Conservation (phyloP, 2,329 filamentous ascomycete genomes). For the Rutstroemia sp. region DNA sequence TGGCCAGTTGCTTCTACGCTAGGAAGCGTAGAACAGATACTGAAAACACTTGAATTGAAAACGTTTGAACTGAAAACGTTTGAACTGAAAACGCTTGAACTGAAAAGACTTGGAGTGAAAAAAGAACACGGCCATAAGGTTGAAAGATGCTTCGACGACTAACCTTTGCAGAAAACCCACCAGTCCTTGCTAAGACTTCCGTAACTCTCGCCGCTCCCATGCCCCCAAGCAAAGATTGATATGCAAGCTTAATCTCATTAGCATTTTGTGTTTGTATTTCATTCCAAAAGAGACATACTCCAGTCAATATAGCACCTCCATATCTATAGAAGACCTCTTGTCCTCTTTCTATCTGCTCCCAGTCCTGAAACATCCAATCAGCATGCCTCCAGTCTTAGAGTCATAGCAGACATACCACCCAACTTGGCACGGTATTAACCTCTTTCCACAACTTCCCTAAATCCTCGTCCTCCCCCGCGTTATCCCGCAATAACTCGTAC, state of each 20-base stretch:
- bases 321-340: slow-evolving; percentile 76
- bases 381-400: neutral
- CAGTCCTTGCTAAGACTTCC: slow-evolving; percentile 66
- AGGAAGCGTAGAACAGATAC: no score
- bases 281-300: slow-evolving; percentile 29
- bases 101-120: neutral
- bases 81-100: no score
- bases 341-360: slow-evolving; percentile 65
- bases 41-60: no score
- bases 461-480: slow-evolving; percentile 49
- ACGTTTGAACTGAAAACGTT: no score
- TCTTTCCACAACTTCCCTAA: slow-evolving; percentile 54
- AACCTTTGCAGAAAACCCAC: slow-evolving; percentile 58
- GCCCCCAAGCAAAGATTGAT: slow-evolving; percentile 58
- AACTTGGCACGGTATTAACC: slow-evolving; percentile 59
- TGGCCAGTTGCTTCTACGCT: no score
- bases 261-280: no score
- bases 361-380: slow-evolving; percentile 38
- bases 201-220: slow-evolving; percentile 68
- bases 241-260: slow-evolving; percentile 32
- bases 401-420: slow-evolving; percentile 42
- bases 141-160: neutral
- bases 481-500: slow-evolving; percentile 52
- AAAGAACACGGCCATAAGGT: no score
- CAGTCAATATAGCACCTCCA: slow-evolving; percentile 57